Evolutionary conservation across 495 filamentous ascomycete genomes (phyloP).

Genomic region (Daldinia grandis): DNA sequence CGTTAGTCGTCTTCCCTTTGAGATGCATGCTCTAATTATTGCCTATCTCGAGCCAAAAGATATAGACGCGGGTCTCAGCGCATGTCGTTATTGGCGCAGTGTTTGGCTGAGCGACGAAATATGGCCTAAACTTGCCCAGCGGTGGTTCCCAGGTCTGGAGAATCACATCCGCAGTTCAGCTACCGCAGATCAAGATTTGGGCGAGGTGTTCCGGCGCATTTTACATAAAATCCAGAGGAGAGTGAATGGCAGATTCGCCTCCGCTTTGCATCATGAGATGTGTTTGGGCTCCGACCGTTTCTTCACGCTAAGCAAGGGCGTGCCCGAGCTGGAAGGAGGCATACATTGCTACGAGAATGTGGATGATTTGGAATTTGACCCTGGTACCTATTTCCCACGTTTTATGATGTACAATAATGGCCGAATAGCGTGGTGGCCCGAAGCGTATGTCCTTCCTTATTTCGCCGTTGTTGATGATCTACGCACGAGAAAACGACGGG

Average conservation of each 20-base stretch:
- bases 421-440: conserved; percentile 45
- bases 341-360: conserved; percentile 42
- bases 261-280: conserved; percentile 42
- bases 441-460: conserved; percentile 42
- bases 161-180: conserved; percentile 33
- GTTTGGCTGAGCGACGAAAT: conserved; percentile 46
- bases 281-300: conserved; percentile 35
- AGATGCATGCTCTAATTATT: conserved; percentile 40
- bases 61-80: conserved; percentile 36
- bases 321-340: conserved; percentile 38
- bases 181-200: conserved; percentile 13
- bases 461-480: conserved; percentile 44
- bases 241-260: conserved; percentile 35
- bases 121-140: conserved; percentile 42
- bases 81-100: conserved; percentile 31
- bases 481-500: conserved; percentile 40
- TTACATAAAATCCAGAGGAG: conserved; percentile 40
- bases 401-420: conserved; percentile 45
- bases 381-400: conserved; percentile 34
- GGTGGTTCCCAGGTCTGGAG: conserved; percentile 40
- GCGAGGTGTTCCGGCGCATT: conserved; percentile 35
- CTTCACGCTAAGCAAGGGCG: conserved; percentile 38
- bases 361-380: conserved; percentile 29
- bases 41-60: conserved; percentile 34
- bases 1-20: conserved; percentile 44